Percentiles rank a stretch among this genome's conserved stretches.
Evolutionary conservation across 1,284 basidiomycete genomes (phyloP).

Genomic region (Xanthoconium separans): DNA sequence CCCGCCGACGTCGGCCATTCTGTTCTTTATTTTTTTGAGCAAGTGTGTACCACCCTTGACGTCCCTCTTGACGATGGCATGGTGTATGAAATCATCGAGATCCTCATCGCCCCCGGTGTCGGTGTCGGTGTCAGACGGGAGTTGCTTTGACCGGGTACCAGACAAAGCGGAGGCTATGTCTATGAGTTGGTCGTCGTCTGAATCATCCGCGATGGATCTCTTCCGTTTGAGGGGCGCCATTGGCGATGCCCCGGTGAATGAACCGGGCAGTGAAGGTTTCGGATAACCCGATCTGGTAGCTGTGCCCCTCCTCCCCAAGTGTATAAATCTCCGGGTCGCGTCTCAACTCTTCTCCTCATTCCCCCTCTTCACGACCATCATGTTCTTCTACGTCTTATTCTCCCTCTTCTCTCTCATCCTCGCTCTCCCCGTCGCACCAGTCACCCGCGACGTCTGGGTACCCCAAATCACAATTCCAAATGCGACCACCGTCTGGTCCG

Average conservation of each 20-base stretch:
- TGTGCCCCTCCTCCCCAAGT: neutral
- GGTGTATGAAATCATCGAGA: slow-evolving; percentile 58
- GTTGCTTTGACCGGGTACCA: neutral
- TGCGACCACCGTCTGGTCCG: slow-evolving; percentile 39
- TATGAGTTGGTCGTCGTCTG: slow-evolving; percentile 44
- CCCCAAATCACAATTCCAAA: slow-evolving; percentile 42
- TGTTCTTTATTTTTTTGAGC: slow-evolving; percentile 68
- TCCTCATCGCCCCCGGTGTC: slow-evolving; percentile 64
- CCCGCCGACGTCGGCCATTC: slow-evolving; percentile 74
- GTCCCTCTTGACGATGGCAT: slow-evolving; percentile 65
- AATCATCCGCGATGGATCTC: slow-evolving; percentile 33
- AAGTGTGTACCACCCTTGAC: slow-evolving; percentile 68
- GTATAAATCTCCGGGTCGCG: slow-evolving; percentile 15
- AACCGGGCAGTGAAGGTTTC: neutral
- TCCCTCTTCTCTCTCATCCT: slow-evolving; percentile 17
- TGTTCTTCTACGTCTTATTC: slow-evolving; percentile 15
- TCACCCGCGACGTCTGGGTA: slow-evolving; percentile 45
- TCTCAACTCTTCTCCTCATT: neutral
- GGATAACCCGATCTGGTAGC: slow-evolving; percentile 9
- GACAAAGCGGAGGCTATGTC: slow-evolving; percentile 50
- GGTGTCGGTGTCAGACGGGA: slow-evolving; percentile 22
- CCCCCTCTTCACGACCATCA: slow-evolving; percentile 6
- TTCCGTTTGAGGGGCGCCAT: slow-evolving; percentile 39
- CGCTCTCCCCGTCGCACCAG: slow-evolving; percentile 24
- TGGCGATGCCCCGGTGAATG: slow-evolving; percentile 21